Evolutionary conservation across 139 green algal species (phyloP), one percentile per base, ranked within the genome.

Genomic region (Deuterostichococcus epilithicus): DNA sequence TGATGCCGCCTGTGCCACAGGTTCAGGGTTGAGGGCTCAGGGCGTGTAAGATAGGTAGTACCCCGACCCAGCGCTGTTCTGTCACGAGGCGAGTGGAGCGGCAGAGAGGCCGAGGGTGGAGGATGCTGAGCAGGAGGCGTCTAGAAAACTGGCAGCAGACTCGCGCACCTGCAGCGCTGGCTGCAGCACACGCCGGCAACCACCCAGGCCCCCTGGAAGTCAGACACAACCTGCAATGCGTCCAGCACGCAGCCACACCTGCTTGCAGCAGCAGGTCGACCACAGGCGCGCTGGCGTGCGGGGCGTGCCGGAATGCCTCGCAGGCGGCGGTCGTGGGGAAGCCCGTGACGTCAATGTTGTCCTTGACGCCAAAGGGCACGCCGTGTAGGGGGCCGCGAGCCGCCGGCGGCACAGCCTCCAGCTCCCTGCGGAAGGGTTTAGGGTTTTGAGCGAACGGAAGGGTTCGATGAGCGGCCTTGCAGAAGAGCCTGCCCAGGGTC

Each of bases 321-420:
- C 91, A 96, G 8, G 85, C 89, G 36, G 85, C 87, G 18, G 89
- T 95, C 8, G 89, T 95, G 36, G 86, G 82, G 59, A 84, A 83
- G 28, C 84, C 88, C 22, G 72, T 85, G 13, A 95, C 88, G 73
- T 94, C 90, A 23, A 96, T 91, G 72, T 96, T 96, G 82, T 96
- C 91, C 76, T 95, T 96, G 0, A 93, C 86, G 25, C 84, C 90
- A 78, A 93, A 95, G 0, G 88, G 88, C 10, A 93, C 72, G 30
- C 90, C 91, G 80, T 84, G 92, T 67, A 96, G 83, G 1, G 75
- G 68, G 22, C 85, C 80, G 1, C 88, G 74, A 28, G 83, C 23
- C 25, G 47, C 58, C 23, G 68, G 34, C 1, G 78, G 79, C 44
- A 83, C 63, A 1, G 39, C 52, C 63, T 93, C 88, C 34, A 94